phyloP scores from a whole-genome alignment of 495 filamentous ascomycete species.

The Mytilinidion resinicola region DNA sequence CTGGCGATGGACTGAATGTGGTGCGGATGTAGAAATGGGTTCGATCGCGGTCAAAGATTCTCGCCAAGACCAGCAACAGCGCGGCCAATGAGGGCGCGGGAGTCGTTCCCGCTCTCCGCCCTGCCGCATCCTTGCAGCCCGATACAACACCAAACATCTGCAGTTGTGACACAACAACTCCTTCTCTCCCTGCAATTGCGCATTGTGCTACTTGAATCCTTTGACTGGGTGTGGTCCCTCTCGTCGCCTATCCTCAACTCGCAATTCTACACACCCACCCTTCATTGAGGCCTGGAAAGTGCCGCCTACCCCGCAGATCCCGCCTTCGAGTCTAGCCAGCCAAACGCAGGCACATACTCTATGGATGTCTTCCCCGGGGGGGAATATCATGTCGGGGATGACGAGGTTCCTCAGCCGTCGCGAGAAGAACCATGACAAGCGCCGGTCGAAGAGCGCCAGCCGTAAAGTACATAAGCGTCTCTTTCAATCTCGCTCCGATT shows the following conservation, averaged over 20 bases:
- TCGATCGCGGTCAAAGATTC: background rate
- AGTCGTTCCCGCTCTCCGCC: too few species aligned
- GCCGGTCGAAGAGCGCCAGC: slow-evolving; percentile 26
- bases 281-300: background rate
- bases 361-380: slow-evolving; percentile 18
- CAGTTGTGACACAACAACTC: too few species aligned
- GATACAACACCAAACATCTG: too few species aligned
- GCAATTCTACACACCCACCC: background rate
- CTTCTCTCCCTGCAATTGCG: too few species aligned
- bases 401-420: slow-evolving; percentile 67
- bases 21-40: background rate
- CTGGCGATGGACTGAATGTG: background rate
- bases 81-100: background rate
- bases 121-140: too few species aligned
- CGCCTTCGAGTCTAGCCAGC: background rate
- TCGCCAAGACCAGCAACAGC: background rate
- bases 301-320: slow-evolving; percentile 1
- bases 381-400: slow-evolving; percentile 50
- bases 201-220: background rate
- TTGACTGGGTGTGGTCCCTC: background rate
- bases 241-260: background rate
- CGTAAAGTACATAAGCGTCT: slow-evolving; percentile 21
- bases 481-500: slow-evolving; percentile 3
- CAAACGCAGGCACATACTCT: background rate
- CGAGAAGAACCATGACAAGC: slow-evolving; percentile 55